phyloP scores from a whole-genome alignment of 75 land plant genomes.

The Gnetum montanum region DNA sequence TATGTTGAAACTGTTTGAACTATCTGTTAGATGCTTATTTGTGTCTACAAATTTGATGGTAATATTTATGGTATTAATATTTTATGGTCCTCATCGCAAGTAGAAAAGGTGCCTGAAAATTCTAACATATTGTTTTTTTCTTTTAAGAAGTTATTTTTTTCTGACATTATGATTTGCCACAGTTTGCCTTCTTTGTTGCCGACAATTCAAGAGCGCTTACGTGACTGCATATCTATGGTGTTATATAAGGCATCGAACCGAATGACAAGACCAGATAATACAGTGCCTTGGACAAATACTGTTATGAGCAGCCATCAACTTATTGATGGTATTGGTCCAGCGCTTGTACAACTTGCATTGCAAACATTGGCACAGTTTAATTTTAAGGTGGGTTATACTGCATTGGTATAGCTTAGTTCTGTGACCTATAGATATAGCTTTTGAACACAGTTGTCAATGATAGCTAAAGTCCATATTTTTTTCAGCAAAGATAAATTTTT shows the following conservation, averaged over 20 bases:
- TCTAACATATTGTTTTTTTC: too few relatives aligned
- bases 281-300: conserved; percentile 25
- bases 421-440: background rate
- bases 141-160: too few relatives aligned
- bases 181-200: conserved; percentile 84
- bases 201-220: conserved; percentile 75
- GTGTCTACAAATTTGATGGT: too few relatives aligned
- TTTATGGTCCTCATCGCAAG: too few relatives aligned
- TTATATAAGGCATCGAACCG: conserved; percentile 58
- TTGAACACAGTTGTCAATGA: too few relatives aligned
- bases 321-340: conserved; percentile 46
- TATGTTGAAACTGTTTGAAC: too few relatives aligned
- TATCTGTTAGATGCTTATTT: too few relatives aligned
- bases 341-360: conserved; percentile 81
- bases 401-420: background rate
- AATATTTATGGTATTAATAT: too few relatives aligned
- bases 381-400: conserved; percentile 65
- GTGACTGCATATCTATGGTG: conserved; percentile 75
- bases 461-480: too few relatives aligned
- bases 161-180: too few relatives aligned
- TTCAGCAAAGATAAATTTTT: too few relatives aligned
- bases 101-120: too few relatives aligned
- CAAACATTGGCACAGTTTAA: conserved; percentile 74
- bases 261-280: conserved; percentile 27
- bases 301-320: conserved; percentile 21